Evolutionary conservation across 345 rosid species (phyloP).

Genomic region (Psidium guajava): DNA sequence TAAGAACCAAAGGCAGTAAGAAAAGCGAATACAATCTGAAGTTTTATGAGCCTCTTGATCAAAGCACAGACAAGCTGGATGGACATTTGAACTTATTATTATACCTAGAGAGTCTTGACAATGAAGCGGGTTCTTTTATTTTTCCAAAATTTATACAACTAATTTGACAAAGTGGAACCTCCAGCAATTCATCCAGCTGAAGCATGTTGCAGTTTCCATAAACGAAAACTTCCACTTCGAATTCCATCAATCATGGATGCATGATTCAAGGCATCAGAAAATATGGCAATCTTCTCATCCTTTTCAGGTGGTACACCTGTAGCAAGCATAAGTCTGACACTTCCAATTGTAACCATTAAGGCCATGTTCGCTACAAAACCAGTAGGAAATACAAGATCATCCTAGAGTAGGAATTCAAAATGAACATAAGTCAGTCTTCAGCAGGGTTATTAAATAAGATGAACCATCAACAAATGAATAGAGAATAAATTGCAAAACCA

Average conservation of each 20-base stretch:
- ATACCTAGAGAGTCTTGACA: too few species aligned
- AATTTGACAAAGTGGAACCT: conserved; percentile 7
- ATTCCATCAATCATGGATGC: conserved; percentile 95
- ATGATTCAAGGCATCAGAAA: conserved; percentile 74
- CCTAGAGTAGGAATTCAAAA: conserved; percentile 38
- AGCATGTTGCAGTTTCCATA: conserved; percentile 77
- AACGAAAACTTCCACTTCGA: conserved; percentile 47
- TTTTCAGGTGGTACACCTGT: conserved; percentile 22
- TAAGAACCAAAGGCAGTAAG: too few species aligned
- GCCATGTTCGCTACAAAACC: conserved; percentile 98
- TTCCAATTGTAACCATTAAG: conserved; percentile 75
- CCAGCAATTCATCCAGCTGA: conserved; percentile 55
- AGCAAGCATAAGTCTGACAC: conserved; percentile 54
- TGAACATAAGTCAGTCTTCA: conserved; percentile 15
- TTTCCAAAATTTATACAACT: too few species aligned
- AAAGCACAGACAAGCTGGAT: too few species aligned
- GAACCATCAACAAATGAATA: neutral
- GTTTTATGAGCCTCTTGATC: too few species aligned
- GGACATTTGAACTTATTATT: too few species aligned
- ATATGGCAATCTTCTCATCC: conserved; percentile 66
- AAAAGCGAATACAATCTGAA: too few species aligned
- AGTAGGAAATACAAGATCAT: conserved; percentile 94
- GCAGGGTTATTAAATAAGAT: neutral
- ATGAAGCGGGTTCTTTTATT: too few species aligned
- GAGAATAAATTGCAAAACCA: too few species aligned